These are phyloP conservation scores for Brassica cretica DNA, from an alignment of 345 rosid species.

Conservation along the genomic window DNA sequence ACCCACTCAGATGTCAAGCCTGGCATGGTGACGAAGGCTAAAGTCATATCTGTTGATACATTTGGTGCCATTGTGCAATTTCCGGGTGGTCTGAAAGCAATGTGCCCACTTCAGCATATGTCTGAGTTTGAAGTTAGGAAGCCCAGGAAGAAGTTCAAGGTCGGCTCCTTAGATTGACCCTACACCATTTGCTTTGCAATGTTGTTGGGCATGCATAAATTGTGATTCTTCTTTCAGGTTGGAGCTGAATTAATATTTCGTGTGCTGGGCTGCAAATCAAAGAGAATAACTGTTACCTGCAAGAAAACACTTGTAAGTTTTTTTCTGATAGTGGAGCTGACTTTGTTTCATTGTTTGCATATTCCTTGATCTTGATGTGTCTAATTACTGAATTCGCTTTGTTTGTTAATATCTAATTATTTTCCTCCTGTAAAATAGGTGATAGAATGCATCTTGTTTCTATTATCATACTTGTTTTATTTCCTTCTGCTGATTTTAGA, in stretches of 20 bases:
- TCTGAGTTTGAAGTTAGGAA: constrained; percentile 89
- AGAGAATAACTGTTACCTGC: constrained; percentile 92
- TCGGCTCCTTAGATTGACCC: constrained; percentile 32
- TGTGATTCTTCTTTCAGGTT: constrained; percentile 50
- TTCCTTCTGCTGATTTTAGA: constrained; percentile 9
- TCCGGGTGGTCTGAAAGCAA: constrained; percentile 94
- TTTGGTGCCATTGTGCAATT: constrained; percentile 96
- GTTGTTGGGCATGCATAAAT: constrained; percentile 28
- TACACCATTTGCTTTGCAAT: constrained; percentile 9
- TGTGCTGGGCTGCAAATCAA: constrained; percentile 93
- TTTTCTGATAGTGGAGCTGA: constrained; percentile 27
- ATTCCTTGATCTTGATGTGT: constrained; percentile 17
- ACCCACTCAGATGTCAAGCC: constrained; percentile 96
- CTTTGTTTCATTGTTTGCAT: constrained; percentile 21
- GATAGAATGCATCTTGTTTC: constrained; percentile 5
- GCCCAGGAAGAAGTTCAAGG: constrained; percentile 91
- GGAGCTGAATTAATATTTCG: constrained; percentile 90
- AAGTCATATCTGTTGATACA: constrained; percentile 67
- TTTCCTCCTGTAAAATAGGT: constrained; percentile 1
- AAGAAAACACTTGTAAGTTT: constrained; percentile 91
- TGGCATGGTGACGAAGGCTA: constrained; percentile 89
- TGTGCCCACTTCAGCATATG: constrained; percentile 95
- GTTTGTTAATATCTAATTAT: constrained; percentile 8
- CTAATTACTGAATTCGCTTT: constrained; percentile 18
- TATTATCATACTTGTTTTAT: neutral